Percentiles rank a stretch among this genome's conserved stretches.
These are phyloP conservation scores for Apiotrichum brassicae DNA, from an alignment of 1,284 basidiomycete species.

Conservation along the genomic window DNA sequence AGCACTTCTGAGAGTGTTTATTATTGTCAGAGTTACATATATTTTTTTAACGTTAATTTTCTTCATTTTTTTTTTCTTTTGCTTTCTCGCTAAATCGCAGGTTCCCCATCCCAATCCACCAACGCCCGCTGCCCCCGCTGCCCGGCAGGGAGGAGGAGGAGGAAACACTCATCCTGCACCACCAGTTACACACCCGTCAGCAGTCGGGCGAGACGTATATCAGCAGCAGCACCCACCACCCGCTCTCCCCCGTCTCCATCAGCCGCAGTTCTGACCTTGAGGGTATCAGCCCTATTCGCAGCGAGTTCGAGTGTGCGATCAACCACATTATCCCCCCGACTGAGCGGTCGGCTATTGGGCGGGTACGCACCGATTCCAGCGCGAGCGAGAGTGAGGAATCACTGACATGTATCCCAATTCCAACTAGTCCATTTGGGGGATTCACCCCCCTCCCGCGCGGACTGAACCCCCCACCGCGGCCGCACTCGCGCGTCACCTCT, in stretches of 20 bases:
- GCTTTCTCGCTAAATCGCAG: too few relatives aligned
- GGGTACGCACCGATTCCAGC: not conserved
- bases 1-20: too few relatives aligned
- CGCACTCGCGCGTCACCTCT: not conserved
- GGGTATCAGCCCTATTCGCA: not conserved
- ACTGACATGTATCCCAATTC: not conserved
- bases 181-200: too few relatives aligned
- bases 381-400: too few relatives aligned
- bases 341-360: constrained; percentile 11
- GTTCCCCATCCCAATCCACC: not conserved
- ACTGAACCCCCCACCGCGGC: not conserved
- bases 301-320: not conserved
- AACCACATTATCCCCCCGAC: constrained; percentile 16
- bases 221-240: too few relatives aligned
- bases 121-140: constrained; percentile 11
- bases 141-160: too few relatives aligned
- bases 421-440: not conserved
- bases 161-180: too few relatives aligned
- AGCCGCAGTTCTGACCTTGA: not conserved
- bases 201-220: too few relatives aligned
- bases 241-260: too few relatives aligned
- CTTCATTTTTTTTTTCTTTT: too few relatives aligned
- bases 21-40: too few relatives aligned
- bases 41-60: too few relatives aligned
- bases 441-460: not conserved